Conservation (phyloP, 371 early-diverging fungal species). For the Gilbertella persicaria region DNA sequence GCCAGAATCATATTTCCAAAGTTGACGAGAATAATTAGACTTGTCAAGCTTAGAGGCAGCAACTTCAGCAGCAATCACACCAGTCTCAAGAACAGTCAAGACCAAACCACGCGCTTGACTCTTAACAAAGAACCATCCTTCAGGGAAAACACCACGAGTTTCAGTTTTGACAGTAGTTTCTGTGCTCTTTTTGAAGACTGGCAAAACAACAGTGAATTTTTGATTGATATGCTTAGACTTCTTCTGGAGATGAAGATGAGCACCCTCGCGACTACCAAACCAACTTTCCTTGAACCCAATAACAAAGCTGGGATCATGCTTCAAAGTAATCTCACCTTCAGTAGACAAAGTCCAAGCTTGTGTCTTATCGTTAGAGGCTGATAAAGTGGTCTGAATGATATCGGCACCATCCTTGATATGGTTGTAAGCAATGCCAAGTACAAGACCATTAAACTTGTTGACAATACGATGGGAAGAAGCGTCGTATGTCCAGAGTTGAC, state of each 20-base stretch:
- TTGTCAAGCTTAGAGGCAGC: slow-evolving; percentile 52
- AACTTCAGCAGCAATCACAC: slow-evolving; percentile 36
- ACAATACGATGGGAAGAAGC: slow-evolving; percentile 35
- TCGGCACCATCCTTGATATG: slow-evolving; percentile 45
- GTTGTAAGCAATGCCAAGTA: slow-evolving; percentile 45
- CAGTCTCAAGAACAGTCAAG: slow-evolving; percentile 42
- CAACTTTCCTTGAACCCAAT: slow-evolving; percentile 54
- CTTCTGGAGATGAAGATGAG: slow-evolving; percentile 45
- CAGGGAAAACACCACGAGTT: slow-evolving; percentile 48
- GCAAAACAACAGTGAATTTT: slow-evolving; percentile 43
- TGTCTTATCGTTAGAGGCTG: slow-evolving; percentile 20
- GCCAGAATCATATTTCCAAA: slow-evolving; percentile 58
- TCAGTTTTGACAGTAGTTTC: slow-evolving; percentile 19
- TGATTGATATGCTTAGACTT: slow-evolving; percentile 30
- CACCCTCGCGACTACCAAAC: slow-evolving; percentile 47
- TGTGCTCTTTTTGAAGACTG: slow-evolving; percentile 37
- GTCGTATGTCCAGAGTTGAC: slow-evolving; percentile 58
- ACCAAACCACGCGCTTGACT: slow-evolving; percentile 52
- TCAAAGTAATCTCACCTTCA: slow-evolving; percentile 44
- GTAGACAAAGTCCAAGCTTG: slow-evolving; percentile 39
- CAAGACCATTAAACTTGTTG: slow-evolving; percentile 55
- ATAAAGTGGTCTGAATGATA: slow-evolving; percentile 37
- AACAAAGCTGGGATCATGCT: slow-evolving; percentile 41
- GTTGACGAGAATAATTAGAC: slow-evolving; percentile 52
- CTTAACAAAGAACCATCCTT: slow-evolving; percentile 65